Percentiles rank a stretch among this genome's conserved stretches.
Conservation (phyloP, 805 yeast species). For the Zygoascus ofunaensis region DNA sequence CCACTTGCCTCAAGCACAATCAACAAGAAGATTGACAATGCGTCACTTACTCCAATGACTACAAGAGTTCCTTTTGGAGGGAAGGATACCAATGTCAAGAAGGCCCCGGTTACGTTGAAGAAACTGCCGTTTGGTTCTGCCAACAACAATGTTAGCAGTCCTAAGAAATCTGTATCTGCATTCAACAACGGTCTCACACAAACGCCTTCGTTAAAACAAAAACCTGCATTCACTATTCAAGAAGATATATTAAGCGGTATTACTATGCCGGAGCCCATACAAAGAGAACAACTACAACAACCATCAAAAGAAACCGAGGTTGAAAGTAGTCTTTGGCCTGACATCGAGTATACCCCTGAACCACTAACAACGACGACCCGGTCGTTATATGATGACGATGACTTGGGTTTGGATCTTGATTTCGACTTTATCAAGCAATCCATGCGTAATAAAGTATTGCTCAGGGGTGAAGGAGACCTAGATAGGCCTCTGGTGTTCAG, state of each 20-base stretch:
- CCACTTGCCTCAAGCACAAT: slow-evolving; percentile 1
- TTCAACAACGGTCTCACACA: no score
- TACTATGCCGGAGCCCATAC: not conserved
- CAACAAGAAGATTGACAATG: not conserved
- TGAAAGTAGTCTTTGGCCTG: not conserved
- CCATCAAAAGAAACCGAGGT: not conserved
- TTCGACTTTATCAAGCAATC: slow-evolving; percentile 1
- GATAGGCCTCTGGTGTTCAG: not conserved
- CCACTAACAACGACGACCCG: not conserved
- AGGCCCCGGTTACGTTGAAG: not conserved
- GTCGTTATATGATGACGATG: not conserved
- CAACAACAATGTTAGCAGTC: not conserved
- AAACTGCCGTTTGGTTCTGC: not conserved
- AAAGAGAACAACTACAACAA: not conserved
- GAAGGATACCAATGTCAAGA: slow-evolving; percentile 14
- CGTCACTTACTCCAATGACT: slow-evolving; percentile 1
- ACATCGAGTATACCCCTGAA: slow-evolving; percentile 1
- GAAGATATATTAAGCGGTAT: not conserved
- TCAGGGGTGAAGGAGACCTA: not conserved
- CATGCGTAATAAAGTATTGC: not conserved
- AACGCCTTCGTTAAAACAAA: not conserved
- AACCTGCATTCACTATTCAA: slow-evolving; percentile 3
- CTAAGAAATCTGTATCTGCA: not conserved
- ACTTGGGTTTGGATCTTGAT: slow-evolving; percentile 1
- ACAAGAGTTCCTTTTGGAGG: slow-evolving; percentile 20